Conservation (phyloP, 2,329 filamentous ascomycete species). For the Dryadomyces quercivorus region DNA sequence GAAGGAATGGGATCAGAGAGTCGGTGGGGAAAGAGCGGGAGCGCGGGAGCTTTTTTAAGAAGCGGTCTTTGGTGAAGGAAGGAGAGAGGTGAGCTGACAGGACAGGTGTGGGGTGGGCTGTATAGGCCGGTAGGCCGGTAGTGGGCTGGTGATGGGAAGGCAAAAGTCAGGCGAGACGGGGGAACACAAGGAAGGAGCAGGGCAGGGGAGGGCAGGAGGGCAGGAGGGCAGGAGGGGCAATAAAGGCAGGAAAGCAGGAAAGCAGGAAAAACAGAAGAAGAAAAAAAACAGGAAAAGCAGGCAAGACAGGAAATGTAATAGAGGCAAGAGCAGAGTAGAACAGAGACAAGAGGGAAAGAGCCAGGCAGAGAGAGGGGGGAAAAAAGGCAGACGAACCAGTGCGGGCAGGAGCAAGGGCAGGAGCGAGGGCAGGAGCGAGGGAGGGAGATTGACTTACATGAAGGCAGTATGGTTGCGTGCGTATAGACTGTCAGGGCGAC, state of each 20-base stretch:
- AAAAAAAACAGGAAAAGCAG: neutral
- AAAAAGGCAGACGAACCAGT: neutral
- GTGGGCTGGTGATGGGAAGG: neutral
- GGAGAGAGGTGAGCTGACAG: neutral
- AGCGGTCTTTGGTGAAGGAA: neutral
- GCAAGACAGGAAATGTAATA: no score
- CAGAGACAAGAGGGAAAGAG: no score
- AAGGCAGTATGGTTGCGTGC: neutral
- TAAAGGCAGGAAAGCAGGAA: neutral
- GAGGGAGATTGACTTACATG: neutral
- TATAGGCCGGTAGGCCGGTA: neutral
- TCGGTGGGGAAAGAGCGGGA: conserved; percentile 2
- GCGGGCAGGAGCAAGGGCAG: neutral
- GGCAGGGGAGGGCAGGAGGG: neutral
- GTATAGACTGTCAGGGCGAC: neutral
- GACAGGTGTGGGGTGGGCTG: neutral
- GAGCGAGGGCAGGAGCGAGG: neutral
- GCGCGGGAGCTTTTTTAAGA: conserved; percentile 2
- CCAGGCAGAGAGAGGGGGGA: no score
- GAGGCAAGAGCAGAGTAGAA: neutral
- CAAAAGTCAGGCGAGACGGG: neutral
- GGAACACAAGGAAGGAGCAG: neutral
- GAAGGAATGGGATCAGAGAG: neutral
- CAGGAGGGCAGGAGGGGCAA: neutral
- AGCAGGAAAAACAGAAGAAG: neutral